These are phyloP conservation scores for Rhizopogon salebrosus DNA, from an alignment of 768 basidiomycete species.

Conservation along the genomic window DNA sequence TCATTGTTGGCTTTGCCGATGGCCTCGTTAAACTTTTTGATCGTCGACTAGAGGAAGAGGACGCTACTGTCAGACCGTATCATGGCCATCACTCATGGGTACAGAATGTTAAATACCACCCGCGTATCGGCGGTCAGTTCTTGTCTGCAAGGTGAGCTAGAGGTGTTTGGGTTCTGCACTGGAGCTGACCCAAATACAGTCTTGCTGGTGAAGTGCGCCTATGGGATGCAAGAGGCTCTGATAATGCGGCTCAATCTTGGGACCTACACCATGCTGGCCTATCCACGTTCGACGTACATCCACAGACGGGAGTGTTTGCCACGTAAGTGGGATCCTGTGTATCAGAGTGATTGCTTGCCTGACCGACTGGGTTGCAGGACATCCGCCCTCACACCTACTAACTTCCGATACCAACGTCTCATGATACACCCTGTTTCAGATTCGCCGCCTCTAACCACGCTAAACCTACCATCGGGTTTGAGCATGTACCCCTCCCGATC, in stretches of 20 bases:
- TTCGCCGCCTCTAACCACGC: constrained; percentile 33
- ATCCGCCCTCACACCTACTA: constrained; percentile 52
- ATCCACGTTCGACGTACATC: constrained; percentile 83
- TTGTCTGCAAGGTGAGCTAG: constrained; percentile 75
- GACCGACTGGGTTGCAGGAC: constrained; percentile 32
- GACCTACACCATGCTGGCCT: constrained; percentile 67
- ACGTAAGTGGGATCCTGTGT: constrained; percentile 46
- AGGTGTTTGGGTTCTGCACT: background rate
- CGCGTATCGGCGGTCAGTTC: constrained; percentile 61
- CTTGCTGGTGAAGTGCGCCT: constrained; percentile 85
- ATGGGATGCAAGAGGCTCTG: constrained; percentile 78
- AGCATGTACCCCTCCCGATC: constrained; percentile 49
- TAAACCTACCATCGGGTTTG: constrained; percentile 51
- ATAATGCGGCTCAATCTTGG: constrained; percentile 56
- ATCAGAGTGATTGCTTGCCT: background rate
- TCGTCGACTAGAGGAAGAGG: constrained; percentile 77
- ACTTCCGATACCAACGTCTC: constrained; percentile 64
- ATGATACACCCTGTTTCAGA: constrained; percentile 52
- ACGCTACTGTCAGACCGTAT: constrained; percentile 77
- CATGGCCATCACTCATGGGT: constrained; percentile 83
- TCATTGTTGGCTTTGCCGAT: constrained; percentile 90
- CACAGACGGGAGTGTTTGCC: constrained; percentile 77
- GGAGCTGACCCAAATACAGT: constrained; percentile 34
- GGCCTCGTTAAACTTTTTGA: constrained; percentile 89
- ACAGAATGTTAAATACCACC: constrained; percentile 84